A percentile compares a stretch with the other conserved stretches of the same genome.
phyloP scores from a whole-genome alignment of 306 rosid species.

The Lathyrus oleraceus region DNA sequence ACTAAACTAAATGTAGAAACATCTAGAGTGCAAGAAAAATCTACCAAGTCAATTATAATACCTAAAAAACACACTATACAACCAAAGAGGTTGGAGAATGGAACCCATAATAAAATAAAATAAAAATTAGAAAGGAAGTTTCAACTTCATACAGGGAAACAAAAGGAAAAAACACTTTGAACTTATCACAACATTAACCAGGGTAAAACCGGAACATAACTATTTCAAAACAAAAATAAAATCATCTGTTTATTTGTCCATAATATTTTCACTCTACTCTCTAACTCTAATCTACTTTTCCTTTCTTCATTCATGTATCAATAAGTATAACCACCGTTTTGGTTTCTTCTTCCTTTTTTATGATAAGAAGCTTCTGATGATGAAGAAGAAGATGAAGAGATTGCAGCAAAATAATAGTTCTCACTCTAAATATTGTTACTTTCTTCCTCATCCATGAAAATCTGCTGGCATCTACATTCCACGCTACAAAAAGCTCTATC shows the following conservation, averaged over 20 bases:
- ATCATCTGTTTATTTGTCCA: slow-evolving; percentile 13
- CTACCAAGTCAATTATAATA: neutral
- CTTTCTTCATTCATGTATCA: slow-evolving; percentile 21
- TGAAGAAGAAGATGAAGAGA: slow-evolving; percentile 42
- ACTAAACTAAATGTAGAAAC: neutral
- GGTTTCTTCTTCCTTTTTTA: slow-evolving; percentile 48
- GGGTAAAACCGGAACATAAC: slow-evolving; percentile 42
- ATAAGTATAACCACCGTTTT: slow-evolving; percentile 55
- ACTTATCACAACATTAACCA: slow-evolving; percentile 45
- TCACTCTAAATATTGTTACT: slow-evolving; percentile 41
- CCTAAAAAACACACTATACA: neutral
- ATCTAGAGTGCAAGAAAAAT: neutral
- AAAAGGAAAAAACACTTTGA: slow-evolving; percentile 39
- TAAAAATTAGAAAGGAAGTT: slow-evolving; percentile 44
- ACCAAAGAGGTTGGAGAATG: slow-evolving; percentile 14
- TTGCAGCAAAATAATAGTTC: slow-evolving; percentile 55
- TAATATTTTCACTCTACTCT: neutral
- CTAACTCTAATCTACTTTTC: neutral
- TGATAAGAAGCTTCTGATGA: slow-evolving; percentile 46
- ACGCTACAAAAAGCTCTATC: slow-evolving; percentile 84
- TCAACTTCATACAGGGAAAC: slow-evolving; percentile 54
- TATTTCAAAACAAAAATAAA: neutral
- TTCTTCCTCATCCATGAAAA: slow-evolving; percentile 88
- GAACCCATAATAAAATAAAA: slow-evolving; percentile 17
- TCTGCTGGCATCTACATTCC: slow-evolving; percentile 89